Percentiles rank a stretch among this genome's conserved stretches.
phyloP scores from a whole-genome alignment of 139 green algal species.

The Nannochloris sp. region DNA sequence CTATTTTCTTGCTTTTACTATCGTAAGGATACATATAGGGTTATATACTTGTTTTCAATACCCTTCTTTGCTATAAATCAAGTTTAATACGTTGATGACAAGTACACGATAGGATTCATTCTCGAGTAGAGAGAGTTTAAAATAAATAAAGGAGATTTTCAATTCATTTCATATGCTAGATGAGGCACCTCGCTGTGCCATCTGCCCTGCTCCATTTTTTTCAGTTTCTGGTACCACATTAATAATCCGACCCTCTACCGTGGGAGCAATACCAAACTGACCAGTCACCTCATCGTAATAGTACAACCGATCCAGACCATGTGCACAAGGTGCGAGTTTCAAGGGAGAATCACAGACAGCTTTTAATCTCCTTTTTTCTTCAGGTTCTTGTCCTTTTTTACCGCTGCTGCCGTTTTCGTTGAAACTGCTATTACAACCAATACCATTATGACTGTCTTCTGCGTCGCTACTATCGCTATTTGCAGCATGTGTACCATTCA shows the following conservation, averaged over 20 bases:
- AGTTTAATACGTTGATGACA: not conserved
- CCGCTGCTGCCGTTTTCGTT: not conserved
- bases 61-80: not conserved
- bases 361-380: not conserved
- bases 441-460: too few species aligned
- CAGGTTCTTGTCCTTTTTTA: not conserved
- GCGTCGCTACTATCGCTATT: too few species aligned
- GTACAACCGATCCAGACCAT: conserved; percentile 21
- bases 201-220: too few species aligned
- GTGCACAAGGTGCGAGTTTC: not conserved
- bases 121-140: too few species aligned
- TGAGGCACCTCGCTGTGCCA: not conserved
- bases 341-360: not conserved
- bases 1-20: too few species aligned
- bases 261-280: conserved; percentile 32
- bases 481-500: conserved; percentile 7
- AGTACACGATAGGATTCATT: too few species aligned
- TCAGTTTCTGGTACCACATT: not conserved
- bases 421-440: not conserved
- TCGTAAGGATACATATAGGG: too few species aligned
- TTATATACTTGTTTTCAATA: not conserved
- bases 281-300: conserved; percentile 14
- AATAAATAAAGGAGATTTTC: not conserved
- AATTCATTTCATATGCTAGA: not conserved
- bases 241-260: conserved; percentile 43